Base-by-base conservation (phyloP, 192 early-diverging fungal genomes). In the Phlyctochytrium arcticum region DNA sequence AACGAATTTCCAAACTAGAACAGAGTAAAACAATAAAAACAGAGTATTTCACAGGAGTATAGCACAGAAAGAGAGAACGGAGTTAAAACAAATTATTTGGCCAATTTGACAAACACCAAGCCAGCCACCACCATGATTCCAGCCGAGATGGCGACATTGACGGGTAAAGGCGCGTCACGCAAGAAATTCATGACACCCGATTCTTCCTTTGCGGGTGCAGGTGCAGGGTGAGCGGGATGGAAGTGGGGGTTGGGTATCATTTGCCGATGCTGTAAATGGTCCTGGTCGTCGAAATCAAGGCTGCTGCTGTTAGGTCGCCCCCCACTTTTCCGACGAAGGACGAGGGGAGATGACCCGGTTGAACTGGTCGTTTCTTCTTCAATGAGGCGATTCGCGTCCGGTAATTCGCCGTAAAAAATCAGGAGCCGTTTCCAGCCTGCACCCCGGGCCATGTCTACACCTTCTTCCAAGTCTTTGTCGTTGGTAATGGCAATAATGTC, bases 381-480 rank as follows among this genome's bases (percentile, higher is more conserved):
- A 8, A 35, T 3, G 55, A 8, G 39, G 2, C 12, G 21, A 2
- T 12, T n/a, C 12, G 15, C 21, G 15, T 53, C 19, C 8, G 30
- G 24, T 15, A 27, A 27, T 44, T 30, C 44, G 21, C 68, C 80
- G 36, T 65, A 32, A 53, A 71, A 73, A 50, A 98, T 72, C 79
- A 92, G 75, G 6, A 98, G 85, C 10, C 92, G 84, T 48, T 82
- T 82, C 66, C 81, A 85, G 17, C 86, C 88, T 19, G 84, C 81
- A 56, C 86, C 79, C 36, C 80, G 79, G 21, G 95, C 90, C 72
- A 96, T 81, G 17, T 85, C 68, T 0, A 98, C 89, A 5, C 93
- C 92, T 60, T 98, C 93, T 4, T 83, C 67, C 59, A 99, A 70
- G 63, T 99, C 95, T 10, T 83, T 85, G 57, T 91, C 90, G 33